Evolutionary conservation across 768 basidiomycete genomes (phyloP), one percentile per base, ranked within the genome.

Genomic region (Peribolospora kevripleyi): DNA sequence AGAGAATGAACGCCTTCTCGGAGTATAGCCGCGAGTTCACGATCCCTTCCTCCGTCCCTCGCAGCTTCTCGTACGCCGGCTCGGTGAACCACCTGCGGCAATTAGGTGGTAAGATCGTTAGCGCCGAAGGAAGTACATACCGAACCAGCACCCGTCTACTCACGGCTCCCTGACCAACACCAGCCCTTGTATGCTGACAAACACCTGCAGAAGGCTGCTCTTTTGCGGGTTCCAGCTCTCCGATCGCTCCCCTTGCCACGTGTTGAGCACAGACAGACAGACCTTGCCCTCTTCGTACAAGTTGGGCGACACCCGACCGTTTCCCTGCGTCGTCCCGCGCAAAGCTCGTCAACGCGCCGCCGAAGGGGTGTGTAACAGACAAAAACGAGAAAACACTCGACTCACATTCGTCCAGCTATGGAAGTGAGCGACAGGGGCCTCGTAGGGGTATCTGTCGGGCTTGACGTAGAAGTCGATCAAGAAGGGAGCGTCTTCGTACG

Each of bases 401-500:
- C 25, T 25, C 25, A 25, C 25, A 25, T 25, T 25, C 5, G 88
- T 93, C 83, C 86, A 90, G 57, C 84, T 87, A 51, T 80, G 73
- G 67, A 95, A 95, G 68, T 84, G 81, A 7, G 88, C 90, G 54
- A 77, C 71, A 0, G 88, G 88, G 9, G 88, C 86, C 37, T 65
- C 63, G 25, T 60, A 50, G 4, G 68, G 68, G 61, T 63, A 69
- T 57, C 60, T 65, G 71, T 76, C 59, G 78, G 77, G 48, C 80
- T 86, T 65, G 81, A 93, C 65, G 81, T 79, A 54, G 77, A 83
- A 86, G 68, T 95, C 88, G 55, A 93, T 91, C 37, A 93, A 80
- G 68, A 91, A 90, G 0, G 88, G 90, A 14, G 85, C 84, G 66
- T 90, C 82, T 66, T 84, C 77, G 61, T 91, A 93, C n/a, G 88